Evolutionary conservation across 2,329 filamentous ascomycete genomes (phyloP), one percentile per base, ranked within the genome.

Genomic region (Trichoderma sp.): DNA sequence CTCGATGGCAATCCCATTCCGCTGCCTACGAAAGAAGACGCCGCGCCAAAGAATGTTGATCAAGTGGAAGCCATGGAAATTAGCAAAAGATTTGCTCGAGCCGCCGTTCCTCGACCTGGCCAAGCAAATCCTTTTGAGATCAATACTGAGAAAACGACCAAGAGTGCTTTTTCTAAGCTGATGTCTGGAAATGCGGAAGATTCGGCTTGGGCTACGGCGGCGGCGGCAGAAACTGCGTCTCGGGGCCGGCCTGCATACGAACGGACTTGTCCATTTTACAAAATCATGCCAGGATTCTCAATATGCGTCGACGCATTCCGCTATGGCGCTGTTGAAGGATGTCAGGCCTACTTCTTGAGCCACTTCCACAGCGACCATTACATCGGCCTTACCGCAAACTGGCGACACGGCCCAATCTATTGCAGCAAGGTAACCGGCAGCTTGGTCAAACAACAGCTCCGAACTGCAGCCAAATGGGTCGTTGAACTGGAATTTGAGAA

Each of bases 281-380:
- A 99, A 81, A 98, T 98, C 74, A 91, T 99, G 83, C 95, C 95
- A 0, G 94, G 94, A 0, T 92, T 98, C 77, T 93, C 88, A 74
- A 97, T 98, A 68, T 97, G 94, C 71, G 96, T 99, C 0, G 96
- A 99, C 81, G 96, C 96, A 0, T 97, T 99, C 78, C 90, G 95
- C 23, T 99, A 98, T 78, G 96, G 96, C 2, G 94, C 95, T 4
- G 93, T 99, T 0, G 88, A 97, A 78, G 95, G 94, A 0, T 97
- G 95, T 80, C 92, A 93, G 68, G 96, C 95, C 1, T 99, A 99
- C 79, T 99, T 99, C 76, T 87, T 99, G 12, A 98, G 95, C 76
- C 96, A 99, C 79, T 99, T 98, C 76, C 96, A 99, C 81, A 98
- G 94, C 77, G 96, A 99, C 79, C 96, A 99, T 79, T 99, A 99